Evolutionary conservation across 2,329 filamentous ascomycete genomes (phyloP).

Genomic region (Botryotinia globosa): DNA sequence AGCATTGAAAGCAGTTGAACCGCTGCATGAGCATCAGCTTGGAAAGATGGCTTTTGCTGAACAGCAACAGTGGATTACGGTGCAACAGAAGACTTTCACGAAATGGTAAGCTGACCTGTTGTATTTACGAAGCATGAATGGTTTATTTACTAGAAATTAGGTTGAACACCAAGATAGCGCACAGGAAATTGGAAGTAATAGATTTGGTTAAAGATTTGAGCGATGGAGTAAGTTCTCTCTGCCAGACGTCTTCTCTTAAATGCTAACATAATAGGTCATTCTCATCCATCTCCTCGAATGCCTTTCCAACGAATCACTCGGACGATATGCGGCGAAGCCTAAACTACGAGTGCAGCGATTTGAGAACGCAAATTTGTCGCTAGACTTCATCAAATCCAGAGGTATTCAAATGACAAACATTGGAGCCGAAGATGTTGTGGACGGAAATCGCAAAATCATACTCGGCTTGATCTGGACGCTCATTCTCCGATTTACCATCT

Average conservation of each 20-base stretch:
- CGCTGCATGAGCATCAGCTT: conserved; percentile 36
- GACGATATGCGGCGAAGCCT: conserved; percentile 92
- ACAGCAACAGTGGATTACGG: conserved; percentile 68
- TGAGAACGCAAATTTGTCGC: conserved; percentile 94
- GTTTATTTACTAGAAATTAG: conserved; percentile 44
- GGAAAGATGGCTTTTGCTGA: conserved; percentile 62
- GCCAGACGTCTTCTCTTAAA: conserved; percentile 22
- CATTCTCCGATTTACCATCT: conserved; percentile 97
- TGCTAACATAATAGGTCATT: conserved; percentile 61
- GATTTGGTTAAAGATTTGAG: conserved; percentile 87
- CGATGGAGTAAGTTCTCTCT: conserved; percentile 72
- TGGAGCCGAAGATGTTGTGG: conserved; percentile 95
- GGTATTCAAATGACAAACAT: conserved; percentile 98
- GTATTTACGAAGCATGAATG: conserved; percentile 12
- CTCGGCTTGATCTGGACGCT: conserved; percentile 97
- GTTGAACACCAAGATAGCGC: conserved; percentile 93
- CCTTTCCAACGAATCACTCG: conserved; percentile 88
- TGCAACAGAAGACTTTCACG: conserved; percentile 98
- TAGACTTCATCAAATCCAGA: conserved; percentile 87
- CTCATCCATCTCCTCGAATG: conserved; percentile 97
- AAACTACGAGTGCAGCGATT: conserved; percentile 96
- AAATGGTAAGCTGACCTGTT: conserved; percentile 66
- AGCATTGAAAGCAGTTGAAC: conserved; percentile 36
- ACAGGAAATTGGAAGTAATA: conserved; percentile 73
- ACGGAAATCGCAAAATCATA: conserved; percentile 97